Evolutionary conservation across 768 basidiomycete genomes (phyloP), one percentile per base, ranked within the genome.

Genomic region (Russula emetica): DNA sequence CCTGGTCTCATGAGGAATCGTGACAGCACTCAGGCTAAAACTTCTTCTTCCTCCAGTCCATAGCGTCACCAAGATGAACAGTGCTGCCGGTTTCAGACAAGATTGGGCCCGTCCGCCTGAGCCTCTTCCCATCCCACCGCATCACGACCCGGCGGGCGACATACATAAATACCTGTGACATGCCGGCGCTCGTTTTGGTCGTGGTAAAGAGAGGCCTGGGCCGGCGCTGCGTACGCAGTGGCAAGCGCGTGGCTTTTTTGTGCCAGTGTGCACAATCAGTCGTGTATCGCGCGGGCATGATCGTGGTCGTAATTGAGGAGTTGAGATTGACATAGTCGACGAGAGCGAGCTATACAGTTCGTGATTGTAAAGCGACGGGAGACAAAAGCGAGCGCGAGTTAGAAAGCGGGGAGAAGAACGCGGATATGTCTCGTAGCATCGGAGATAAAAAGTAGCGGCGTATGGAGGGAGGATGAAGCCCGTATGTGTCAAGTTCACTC

Each of bases 181-280:
- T 87, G 9, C 87, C 85, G 36, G 83, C 80, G 0, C 90, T 90
- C 6, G 87, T 90, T 74, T 90, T 90, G 2, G 90, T 90, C 1
- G 86, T 88, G 8, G 88, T 83, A 70, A 87, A 86, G 73, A 92
- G 89, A 20, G 69, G 42, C n/a, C n/a, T n/a, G n/a, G n/a, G n/a
- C n/a, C n/a, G n/a, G n/a, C n/a, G n/a, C n/a, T n/a, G n/a, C n/a
- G n/a, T n/a, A n/a, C n/a, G n/a, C n/a, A n/a, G n/a, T n/a, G n/a
- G n/a, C n/a, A n/a, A n/a, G n/a, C n/a, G n/a, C n/a, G 72, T 51
- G 7, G 73, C 70, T 18, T 70, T 34, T 62, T 22, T 42, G 58
- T 13, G 58, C 36, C 28, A 34, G 3, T 34, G 45, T n/a, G 52
- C 4, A 66, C 64, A 49, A 58, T 60, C 22, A 55, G 59, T 24